phyloP scores from a whole-genome alignment of 495 filamentous ascomycete species.

The Aspergillus kassunensis region DNA sequence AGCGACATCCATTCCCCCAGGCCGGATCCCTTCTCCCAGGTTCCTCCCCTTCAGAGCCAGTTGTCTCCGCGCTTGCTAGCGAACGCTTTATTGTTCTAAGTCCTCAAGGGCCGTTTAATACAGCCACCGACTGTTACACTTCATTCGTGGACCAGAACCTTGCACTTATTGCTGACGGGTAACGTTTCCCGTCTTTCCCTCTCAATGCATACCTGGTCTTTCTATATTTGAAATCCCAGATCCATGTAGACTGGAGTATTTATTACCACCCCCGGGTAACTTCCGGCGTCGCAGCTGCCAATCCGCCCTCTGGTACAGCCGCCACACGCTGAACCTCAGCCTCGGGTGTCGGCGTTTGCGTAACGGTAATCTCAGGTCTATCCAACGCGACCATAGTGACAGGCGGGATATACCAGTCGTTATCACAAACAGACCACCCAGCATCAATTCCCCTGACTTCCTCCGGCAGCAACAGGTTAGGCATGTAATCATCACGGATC shows the following conservation, averaged over 20 bases:
- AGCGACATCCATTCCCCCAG: neutral
- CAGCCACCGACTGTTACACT: slow-evolving; percentile 17
- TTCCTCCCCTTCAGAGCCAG: neutral
- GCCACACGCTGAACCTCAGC: neutral
- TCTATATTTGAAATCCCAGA: neutral
- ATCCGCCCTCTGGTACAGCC: too few relatives aligned
- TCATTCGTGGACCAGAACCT: slow-evolving; percentile 22
- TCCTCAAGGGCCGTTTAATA: slow-evolving; percentile 23
- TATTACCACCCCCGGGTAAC: slow-evolving; percentile 1
- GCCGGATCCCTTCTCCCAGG: neutral
- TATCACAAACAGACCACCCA: slow-evolving; percentile 12
- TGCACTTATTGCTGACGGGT: slow-evolving; percentile 20
- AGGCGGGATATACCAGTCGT: slow-evolving; percentile 19
- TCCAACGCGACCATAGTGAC: slow-evolving; percentile 20
- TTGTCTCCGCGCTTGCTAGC: slow-evolving; percentile 14
- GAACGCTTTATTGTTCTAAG: slow-evolving; percentile 19
- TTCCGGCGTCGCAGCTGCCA: neutral
- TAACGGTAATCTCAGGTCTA: neutral
- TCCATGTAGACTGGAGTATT: too few relatives aligned
- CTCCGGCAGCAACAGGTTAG: slow-evolving; percentile 7
- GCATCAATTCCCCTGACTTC: slow-evolving; percentile 15
- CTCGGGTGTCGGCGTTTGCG: neutral
- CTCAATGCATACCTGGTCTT: slow-evolving; percentile 20
- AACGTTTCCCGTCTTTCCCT: slow-evolving; percentile 16
- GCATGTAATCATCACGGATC: slow-evolving; percentile 23